These are phyloP conservation scores for Septoria linicola DNA, from an alignment of 2,329 filamentous ascomycete species.

Conservation along the genomic window DNA sequence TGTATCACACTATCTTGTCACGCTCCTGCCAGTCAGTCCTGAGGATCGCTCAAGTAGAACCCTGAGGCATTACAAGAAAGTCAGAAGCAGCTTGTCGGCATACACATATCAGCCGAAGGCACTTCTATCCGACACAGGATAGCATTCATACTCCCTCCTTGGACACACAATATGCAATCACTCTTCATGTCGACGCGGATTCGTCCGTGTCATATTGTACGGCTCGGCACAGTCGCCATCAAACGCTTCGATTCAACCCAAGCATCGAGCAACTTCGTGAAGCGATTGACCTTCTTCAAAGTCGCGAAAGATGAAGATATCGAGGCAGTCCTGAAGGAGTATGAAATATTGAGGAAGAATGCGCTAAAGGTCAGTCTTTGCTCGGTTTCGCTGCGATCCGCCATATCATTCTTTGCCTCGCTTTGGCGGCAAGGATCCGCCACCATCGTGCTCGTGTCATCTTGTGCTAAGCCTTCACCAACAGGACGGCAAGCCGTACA, in stretches of 20 bases:
- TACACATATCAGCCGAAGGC: no score
- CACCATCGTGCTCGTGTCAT: neutral
- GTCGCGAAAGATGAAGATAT: conserved; percentile 50
- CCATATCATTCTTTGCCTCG: neutral
- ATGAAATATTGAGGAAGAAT: conserved; percentile 45
- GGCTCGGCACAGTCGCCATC: neutral
- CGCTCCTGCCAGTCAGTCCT: no score
- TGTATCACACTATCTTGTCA: no score
- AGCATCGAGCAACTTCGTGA: conserved; percentile 36
- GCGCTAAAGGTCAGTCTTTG: conserved; percentile 42
- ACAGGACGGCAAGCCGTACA: conserved; percentile 70
- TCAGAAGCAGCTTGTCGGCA: no score
- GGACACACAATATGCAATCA: neutral
- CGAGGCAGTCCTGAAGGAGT: conserved; percentile 46
- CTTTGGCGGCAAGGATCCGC: no score
- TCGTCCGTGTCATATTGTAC: no score
- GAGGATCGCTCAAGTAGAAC: no score
- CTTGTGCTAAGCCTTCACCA: conserved; percentile 1
- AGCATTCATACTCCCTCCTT: no score
- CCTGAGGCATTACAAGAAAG: no score
- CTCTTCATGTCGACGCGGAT: no score
- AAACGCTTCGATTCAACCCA: conserved; percentile 17
- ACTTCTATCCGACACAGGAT: no score
- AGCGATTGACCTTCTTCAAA: conserved; percentile 56
- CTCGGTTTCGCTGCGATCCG: neutral